These are phyloP conservation scores for Ogataea salicorniae DNA, from an alignment of 805 yeast species.

Conservation along the genomic window DNA sequence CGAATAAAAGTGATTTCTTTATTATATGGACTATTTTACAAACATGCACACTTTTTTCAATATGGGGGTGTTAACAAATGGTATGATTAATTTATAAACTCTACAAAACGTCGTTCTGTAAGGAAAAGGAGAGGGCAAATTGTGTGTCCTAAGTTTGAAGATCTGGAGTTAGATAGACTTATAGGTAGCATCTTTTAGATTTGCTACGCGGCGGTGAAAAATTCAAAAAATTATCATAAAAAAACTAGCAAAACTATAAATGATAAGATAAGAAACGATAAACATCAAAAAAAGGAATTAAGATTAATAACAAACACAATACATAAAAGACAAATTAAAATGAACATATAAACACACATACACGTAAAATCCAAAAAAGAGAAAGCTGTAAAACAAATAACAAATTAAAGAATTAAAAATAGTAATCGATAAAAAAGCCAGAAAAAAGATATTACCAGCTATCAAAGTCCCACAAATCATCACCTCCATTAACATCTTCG, in stretches of 20 bases:
- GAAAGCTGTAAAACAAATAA: not conserved
- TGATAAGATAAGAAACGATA: not conserved
- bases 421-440: not conserved
- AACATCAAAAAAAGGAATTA: not conserved
- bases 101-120: too few species aligned
- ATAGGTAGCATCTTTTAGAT: too few species aligned
- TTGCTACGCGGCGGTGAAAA: too few species aligned
- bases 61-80: too few species aligned
- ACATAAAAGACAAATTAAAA: not conserved
- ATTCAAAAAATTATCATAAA: too few species aligned
- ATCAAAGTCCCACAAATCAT: slow-evolving; percentile 2
- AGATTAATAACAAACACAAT: not conserved
- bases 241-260: not conserved
- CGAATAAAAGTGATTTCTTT: too few species aligned
- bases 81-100: too few species aligned
- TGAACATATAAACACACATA: not conserved
- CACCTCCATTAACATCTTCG: not conserved
- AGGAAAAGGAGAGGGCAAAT: too few species aligned
- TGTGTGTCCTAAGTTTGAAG: too few species aligned
- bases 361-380: not conserved
- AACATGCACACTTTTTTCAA: too few species aligned
- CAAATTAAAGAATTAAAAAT: not conserved
- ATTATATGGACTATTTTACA: too few species aligned
- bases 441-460: not conserved
- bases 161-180: too few species aligned